A percentile compares a stretch with the other conserved stretches of the same genome.
Evolutionary conservation across 169 alveolate species (phyloP).

Genomic region (Eimeria maxima): DNA sequence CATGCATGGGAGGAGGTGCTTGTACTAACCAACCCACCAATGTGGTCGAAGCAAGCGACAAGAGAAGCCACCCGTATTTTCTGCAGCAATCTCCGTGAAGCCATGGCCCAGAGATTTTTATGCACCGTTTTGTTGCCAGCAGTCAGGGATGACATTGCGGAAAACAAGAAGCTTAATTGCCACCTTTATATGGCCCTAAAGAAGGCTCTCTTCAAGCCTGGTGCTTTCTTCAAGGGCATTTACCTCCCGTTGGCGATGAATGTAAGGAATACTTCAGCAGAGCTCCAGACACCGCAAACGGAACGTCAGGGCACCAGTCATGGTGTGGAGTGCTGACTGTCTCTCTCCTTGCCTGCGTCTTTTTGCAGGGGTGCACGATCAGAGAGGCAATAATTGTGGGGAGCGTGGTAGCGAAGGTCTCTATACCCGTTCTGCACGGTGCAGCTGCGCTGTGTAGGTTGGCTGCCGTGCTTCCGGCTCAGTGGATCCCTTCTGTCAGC

Average conservation of each 20-base stretch:
- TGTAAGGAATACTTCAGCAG: constrained; percentile 6
- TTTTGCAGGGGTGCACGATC: constrained; percentile 87
- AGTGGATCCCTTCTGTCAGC: constrained; percentile 83
- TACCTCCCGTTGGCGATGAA: constrained; percentile 92
- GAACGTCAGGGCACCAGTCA: neutral
- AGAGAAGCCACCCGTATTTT: constrained; percentile 94
- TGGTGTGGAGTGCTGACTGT: neutral
- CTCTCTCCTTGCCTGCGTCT: neutral
- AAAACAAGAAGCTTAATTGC: constrained; percentile 91
- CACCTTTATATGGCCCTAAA: constrained; percentile 96
- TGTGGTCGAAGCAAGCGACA: constrained; percentile 96
- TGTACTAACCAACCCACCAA: constrained; percentile 93
- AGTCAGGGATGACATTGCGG: constrained; percentile 91
- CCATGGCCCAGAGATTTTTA: constrained; percentile 89
- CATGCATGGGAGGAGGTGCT: constrained; percentile 96
- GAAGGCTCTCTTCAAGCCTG: constrained; percentile 94
- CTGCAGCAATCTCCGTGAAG: constrained; percentile 90
- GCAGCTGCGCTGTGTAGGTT: constrained; percentile 95
- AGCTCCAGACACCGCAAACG: neutral
- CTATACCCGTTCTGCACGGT: constrained; percentile 95
- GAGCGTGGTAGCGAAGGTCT: constrained; percentile 89
- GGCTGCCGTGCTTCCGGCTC: constrained; percentile 85
- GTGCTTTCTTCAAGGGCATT: constrained; percentile 97
- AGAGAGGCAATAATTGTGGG: constrained; percentile 97
- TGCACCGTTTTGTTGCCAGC: constrained; percentile 92